Conservation (phyloP, 768 basidiomycete genomes). For the Tulasnella sp. region DNA sequence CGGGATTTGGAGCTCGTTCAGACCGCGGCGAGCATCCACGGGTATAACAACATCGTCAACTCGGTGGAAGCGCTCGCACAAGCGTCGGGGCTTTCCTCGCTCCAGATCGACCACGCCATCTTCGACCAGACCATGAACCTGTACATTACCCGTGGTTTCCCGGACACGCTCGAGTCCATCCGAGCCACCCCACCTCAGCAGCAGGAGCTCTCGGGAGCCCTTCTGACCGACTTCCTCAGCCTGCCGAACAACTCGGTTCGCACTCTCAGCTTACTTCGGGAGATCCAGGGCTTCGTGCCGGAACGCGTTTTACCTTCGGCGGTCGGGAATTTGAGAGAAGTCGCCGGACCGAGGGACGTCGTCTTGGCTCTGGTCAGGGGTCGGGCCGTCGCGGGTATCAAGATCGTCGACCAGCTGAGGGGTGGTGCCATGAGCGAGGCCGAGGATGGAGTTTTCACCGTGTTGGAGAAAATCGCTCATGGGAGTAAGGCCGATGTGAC, state of each 20-base stretch:
- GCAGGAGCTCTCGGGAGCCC: background rate
- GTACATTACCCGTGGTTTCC: constrained; percentile 7
- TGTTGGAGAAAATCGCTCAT: background rate
- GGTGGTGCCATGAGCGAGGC: background rate
- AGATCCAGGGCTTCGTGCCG: background rate
- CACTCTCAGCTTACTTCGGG: background rate
- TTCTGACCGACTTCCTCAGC: background rate
- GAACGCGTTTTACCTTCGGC: background rate
- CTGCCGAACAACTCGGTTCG: background rate
- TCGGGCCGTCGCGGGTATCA: background rate
- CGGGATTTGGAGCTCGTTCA: background rate
- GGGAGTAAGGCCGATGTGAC: background rate
- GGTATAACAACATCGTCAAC: constrained; percentile 9
- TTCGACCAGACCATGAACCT: background rate
- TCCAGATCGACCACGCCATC: background rate
- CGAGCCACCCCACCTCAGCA: background rate
- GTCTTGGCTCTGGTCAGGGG: background rate
- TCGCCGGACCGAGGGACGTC: background rate
- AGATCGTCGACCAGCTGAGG: background rate
- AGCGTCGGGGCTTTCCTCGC: background rate
- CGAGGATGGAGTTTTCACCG: background rate
- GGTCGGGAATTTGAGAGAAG: background rate
- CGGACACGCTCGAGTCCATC: background rate
- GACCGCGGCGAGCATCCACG: constrained; percentile 5
- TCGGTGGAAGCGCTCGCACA: constrained; percentile 1